Percentiles rank a stretch among this genome's conserved stretches.
phyloP scores from a whole-genome alignment of 371 early-diverging fungal genomes.

The Rhizomucor pusillus region DNA sequence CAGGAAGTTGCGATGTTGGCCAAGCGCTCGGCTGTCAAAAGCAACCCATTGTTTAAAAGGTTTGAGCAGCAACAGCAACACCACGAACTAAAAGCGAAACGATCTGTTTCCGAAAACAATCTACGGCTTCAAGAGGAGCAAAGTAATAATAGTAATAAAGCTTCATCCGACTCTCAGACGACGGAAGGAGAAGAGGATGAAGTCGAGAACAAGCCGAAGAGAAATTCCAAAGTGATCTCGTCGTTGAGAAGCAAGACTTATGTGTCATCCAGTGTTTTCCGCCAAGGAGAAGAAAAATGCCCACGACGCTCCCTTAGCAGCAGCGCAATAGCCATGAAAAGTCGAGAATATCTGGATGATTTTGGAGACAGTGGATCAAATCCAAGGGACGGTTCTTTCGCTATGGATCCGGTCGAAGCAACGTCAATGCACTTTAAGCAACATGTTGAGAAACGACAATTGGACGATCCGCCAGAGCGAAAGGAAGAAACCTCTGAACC shows the following conservation, averaged over 20 bases:
- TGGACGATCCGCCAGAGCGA: too few species aligned
- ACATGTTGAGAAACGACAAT: too few species aligned
- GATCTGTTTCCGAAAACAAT: not conserved
- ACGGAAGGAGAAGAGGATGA: not conserved
- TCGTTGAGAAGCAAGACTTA: constrained; percentile 28
- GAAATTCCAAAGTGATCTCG: constrained; percentile 33
- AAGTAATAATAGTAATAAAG: not conserved
- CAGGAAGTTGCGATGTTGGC: constrained; percentile 21
- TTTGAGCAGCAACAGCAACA: constrained; percentile 19
- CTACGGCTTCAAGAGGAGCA: not conserved
- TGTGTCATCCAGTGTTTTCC: constrained; percentile 40
- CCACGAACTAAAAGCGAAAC: not conserved
- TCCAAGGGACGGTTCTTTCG: too few species aligned
- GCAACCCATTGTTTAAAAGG: constrained; percentile 29
- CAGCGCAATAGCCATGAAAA: too few species aligned
- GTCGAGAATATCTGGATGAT: not conserved
- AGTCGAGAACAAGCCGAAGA: constrained; percentile 3
- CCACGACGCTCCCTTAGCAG: too few species aligned
- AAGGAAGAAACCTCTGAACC: too few species aligned
- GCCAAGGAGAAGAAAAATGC: constrained; percentile 11
- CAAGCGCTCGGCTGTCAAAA: constrained; percentile 27
- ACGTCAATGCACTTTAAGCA: too few species aligned
- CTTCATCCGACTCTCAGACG: not conserved
- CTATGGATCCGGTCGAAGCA: too few species aligned
- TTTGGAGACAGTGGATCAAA: not conserved